phyloP scores from a whole-genome alignment of 1,139 yeast genomes.

The Saccharomyces pastorianus region DNA sequence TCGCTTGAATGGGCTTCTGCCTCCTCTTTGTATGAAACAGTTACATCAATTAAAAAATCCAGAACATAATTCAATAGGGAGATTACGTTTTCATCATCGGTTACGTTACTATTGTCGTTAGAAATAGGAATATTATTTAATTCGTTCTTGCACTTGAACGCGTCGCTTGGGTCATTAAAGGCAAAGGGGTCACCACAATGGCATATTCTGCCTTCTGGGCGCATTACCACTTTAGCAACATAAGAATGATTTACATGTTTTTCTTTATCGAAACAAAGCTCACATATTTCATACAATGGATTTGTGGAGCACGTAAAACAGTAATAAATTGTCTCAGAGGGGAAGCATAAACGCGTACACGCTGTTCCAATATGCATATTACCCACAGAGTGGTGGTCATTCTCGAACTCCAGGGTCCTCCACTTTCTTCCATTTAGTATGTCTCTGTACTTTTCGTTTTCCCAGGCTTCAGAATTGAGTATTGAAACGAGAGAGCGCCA shows the following conservation, averaged over 20 bases:
- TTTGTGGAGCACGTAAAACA: slow-evolving; percentile 30
- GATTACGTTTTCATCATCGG: slow-evolving; percentile 33
- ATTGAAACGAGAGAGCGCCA: slow-evolving; percentile 19
- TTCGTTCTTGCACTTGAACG: slow-evolving; percentile 41
- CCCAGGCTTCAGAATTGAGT: slow-evolving; percentile 18
- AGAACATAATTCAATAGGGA: slow-evolving; percentile 47
- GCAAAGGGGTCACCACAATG: slow-evolving; percentile 92
- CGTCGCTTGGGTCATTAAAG: slow-evolving; percentile 16
- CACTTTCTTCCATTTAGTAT: slow-evolving; percentile 15
- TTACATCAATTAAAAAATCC: slow-evolving; percentile 72
- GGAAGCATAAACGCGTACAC: slow-evolving; percentile 24
- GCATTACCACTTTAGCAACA: slow-evolving; percentile 59
- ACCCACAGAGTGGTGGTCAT: slow-evolving; percentile 4
- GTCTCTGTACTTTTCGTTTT: slow-evolving; percentile 14
- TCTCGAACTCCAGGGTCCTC: slow-evolving; percentile 13
- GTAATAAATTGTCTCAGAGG: slow-evolving; percentile 27
- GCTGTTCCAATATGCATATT: slow-evolving; percentile 20
- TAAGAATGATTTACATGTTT: slow-evolving; percentile 72
- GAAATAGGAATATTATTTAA: slow-evolving; percentile 42
- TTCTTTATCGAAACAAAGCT: slow-evolving; percentile 63
- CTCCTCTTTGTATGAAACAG: slow-evolving; percentile 26
- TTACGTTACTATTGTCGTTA: slow-evolving; percentile 28
- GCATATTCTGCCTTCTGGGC: slow-evolving; percentile 89
- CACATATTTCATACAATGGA: slow-evolving; percentile 46
- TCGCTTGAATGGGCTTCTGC: slow-evolving; percentile 2